A percentile compares a stretch with the other conserved stretches of the same genome.
These are phyloP conservation scores for Secale cereale DNA, from an alignment of 176 grass and related monocot species.

Conservation along the genomic window DNA sequence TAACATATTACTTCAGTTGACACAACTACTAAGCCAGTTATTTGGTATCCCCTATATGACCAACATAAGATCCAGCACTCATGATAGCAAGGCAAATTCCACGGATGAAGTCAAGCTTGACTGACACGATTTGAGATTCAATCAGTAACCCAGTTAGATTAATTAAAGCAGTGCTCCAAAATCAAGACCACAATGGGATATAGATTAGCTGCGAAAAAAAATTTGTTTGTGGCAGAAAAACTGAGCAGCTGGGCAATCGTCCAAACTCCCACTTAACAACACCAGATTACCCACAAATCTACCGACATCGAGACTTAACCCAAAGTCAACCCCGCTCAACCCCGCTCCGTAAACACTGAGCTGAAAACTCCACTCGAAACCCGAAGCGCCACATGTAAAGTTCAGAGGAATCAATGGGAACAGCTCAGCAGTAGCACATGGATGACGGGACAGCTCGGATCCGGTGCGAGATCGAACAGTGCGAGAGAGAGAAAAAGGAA, in stretches of 20 bases:
- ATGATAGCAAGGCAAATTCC: not conserved
- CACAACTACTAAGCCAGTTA: not conserved
- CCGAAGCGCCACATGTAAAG: not conserved
- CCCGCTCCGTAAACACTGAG: not conserved
- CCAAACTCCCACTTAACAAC: not conserved
- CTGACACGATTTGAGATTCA: not conserved
- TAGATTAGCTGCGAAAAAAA: not conserved
- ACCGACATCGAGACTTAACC: not conserved
- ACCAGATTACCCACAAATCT: slow-evolving; percentile 2
- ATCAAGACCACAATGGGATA: not conserved
- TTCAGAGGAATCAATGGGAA: not conserved
- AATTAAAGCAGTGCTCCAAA: not conserved
- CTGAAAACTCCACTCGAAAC: not conserved
- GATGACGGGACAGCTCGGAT: not conserved
- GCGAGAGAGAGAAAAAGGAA: too few species aligned
- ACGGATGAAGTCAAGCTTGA: not conserved
- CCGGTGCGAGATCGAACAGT: not conserved
- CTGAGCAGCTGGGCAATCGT: not conserved
- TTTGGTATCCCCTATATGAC: not conserved
- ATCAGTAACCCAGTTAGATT: not conserved
- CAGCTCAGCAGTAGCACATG: not conserved
- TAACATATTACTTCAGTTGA: not conserved
- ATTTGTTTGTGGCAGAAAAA: not conserved
- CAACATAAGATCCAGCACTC: not conserved
- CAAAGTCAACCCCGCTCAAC: slow-evolving; percentile 24